Evolutionary conservation across 345 rosid species (phyloP).

Genomic region (Tarenaya hassleriana): DNA sequence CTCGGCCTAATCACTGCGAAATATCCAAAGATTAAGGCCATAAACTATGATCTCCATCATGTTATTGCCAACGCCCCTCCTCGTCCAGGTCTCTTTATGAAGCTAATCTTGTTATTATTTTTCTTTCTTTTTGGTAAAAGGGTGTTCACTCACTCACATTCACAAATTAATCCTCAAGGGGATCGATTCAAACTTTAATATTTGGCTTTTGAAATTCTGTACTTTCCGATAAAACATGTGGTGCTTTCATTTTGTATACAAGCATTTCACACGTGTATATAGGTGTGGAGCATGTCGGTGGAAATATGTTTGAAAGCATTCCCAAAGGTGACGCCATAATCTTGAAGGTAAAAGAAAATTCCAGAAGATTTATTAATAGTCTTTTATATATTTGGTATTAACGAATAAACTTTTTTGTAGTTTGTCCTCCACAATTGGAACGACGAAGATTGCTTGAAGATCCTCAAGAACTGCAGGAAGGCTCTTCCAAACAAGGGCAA

Average conservation of each 20-base stretch:
- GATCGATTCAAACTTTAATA: too few species aligned
- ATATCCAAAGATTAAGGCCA: constrained; percentile 35
- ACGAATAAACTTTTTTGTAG: neutral
- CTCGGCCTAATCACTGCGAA: constrained; percentile 32
- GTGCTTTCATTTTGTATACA: too few species aligned
- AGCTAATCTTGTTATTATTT: too few species aligned
- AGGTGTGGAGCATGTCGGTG: constrained; percentile 76
- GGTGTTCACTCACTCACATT: too few species aligned
- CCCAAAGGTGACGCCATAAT: constrained; percentile 66
- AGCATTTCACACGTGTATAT: too few species aligned
- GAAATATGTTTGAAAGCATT: constrained; percentile 63
- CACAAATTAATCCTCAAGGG: too few species aligned
- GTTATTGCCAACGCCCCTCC: constrained; percentile 20
- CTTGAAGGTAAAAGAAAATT: constrained; percentile 68
- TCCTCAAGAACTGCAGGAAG: constrained; percentile 9
- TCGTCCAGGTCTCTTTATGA: constrained; percentile 5
- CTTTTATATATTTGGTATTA: too few species aligned
- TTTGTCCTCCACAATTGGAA: constrained; percentile 11
- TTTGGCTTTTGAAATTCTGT: too few species aligned
- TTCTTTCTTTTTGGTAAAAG: too few species aligned
- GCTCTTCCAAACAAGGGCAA: constrained; percentile 8
- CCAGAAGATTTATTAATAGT: too few species aligned
- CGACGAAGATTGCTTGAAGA: constrained; percentile 8
- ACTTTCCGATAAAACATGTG: too few species aligned
- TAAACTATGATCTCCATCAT: constrained; percentile 34